Base-by-base conservation (phyloP, 352 stramenopile genomes). In the Pythium rhizo-oryzae region DNA sequence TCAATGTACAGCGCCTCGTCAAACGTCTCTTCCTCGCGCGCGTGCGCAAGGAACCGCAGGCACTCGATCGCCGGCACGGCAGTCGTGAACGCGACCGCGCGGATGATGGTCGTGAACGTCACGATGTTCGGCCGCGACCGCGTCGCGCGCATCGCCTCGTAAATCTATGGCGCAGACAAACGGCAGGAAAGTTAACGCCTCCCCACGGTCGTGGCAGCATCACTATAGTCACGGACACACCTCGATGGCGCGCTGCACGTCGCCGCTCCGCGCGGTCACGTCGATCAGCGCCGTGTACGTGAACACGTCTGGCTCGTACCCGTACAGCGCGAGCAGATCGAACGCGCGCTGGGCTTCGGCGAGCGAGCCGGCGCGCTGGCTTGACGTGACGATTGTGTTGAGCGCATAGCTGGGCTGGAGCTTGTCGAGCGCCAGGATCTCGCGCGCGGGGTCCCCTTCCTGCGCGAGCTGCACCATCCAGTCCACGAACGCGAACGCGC, bases 211-310 rank as follows among this genome's bases (percentile, higher is more conserved):
- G n/a, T n/a, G n/a, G n/a, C n/a, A 33, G 28, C 28, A 33, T 33
- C 28, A 33, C 28, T 33, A 6, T 33, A 33, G 28, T 33, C 28
- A 7, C n/a, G 1, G n/a, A 25, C 23, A 39, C 67, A 91, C 83
- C 64, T 75, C 33, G 63, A 89, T 84, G 52, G 84, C 84, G 46
- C 67, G 70, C 16, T 35, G 53, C 18, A 92, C 55, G 43, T 90
- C 77, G 28, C 79, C 72, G 35, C 65, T 81, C 21, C 85, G 74
- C 13, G 81, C 83, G 11, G 82, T 80, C 23, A 91, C 80, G 62
- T 93, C 85, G 57, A 93, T 91, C n/a, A 93, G 74, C 62, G 85
- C 85, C 50, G 85, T 93, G 71, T 91, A 91, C 39, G 85, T 88
- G 71, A 93, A 93, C 67, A 93, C 82, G 57, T 93, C 85, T 0